Evolutionary conservation across 768 basidiomycete genomes (phyloP), one percentile per base, ranked within the genome.

Genomic region (Suillus brevipes): DNA sequence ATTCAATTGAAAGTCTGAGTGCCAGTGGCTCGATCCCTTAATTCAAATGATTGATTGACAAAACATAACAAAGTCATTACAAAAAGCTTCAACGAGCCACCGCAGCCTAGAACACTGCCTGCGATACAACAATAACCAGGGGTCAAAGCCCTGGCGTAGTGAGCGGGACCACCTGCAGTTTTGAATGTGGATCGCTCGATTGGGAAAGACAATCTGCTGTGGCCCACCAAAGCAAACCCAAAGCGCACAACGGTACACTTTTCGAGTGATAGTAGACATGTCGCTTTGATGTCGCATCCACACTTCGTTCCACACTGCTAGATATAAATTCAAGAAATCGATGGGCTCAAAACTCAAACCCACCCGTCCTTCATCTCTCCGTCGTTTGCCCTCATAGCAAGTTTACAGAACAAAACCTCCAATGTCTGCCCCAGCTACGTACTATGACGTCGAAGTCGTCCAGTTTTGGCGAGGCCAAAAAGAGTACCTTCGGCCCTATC

Each of bases 391-490:
- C 16, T 25, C n/a, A 18, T 14, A 8, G 56, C 10, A 23, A 57
- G 56, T 12, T 9, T 4, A 16, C 56, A 8, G 2, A 38, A 16
- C 14, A 16, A 14, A 5, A 56, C 25, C 6, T 25, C 18, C 6
- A 40, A 40, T 74, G 28, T 67, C 50, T n/a, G 70, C 73, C 23
- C 70, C 75, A 0, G 31, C 68, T 0, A 67, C 70, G 4, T 67
- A 56, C 59, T 69, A 69, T 65, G 65, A 73, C 6, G 63, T 76
- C 66, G 74, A 73, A 12, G 65, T 76, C 57, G 66, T 61, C 61
- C 76, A 77, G 37, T 77, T 76, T 63, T 77, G 72, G 72, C 76
- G 68, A 38, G 63, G 38, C 40, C 65, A 57, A 53, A 66, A 69
- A 66, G 66, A 70, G 67, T 64, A 38, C 16, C 65, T 67, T 1